Base-by-base conservation (phyloP, 345 rosid genomes). In the Salix purpurea region DNA sequence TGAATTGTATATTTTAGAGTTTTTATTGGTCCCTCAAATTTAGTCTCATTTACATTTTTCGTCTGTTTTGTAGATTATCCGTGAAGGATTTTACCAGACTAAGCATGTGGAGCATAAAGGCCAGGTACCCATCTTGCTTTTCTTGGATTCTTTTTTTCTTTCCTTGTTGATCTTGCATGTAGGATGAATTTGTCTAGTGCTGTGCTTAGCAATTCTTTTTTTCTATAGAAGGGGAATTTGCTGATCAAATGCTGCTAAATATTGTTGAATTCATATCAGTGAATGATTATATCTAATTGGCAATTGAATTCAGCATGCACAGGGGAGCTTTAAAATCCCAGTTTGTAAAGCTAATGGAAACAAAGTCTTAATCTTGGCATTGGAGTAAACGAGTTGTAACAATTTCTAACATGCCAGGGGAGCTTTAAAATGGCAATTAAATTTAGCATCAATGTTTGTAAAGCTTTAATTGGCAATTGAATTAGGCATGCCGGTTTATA, bases 21-120 rank as follows among this genome's bases (percentile, higher is more conserved):
- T 3, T 23, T 54, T n/a, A 54, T 6, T 6, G 8, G 15, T 7
- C 69, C 56, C 65, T 73, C 61, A 24, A 16, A 2, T 2, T 19
- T 44, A 36, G 23, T 75, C 19, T n/a, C 18, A 58, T 58, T 61
- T 60, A 34, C 2, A 15, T 60, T 61, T 77, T 15, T 67, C 60
- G 30, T 68, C 2, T 23, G 24, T 58, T 46, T 77, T 72, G 24
- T 81, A 96, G 99, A 73, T 90, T 61, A 93, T 96, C 71, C 92
- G 89, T 67, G 74, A 87, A 44, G 98, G 94, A 77, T 96, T 96
- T 81, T 92, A 90, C 82, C 80, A 87, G 84, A 91, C 91, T 61
- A 96, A 96, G 87, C 85, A 89, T 80, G 98, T 96, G 56, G 98
- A 96, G 88, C 96, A 93, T 77, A 93, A 96, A 79, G 98, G 99